Conservation (phyloP, 2,329 filamentous ascomycete genomes). For the Fusarium coffeatum region DNA sequence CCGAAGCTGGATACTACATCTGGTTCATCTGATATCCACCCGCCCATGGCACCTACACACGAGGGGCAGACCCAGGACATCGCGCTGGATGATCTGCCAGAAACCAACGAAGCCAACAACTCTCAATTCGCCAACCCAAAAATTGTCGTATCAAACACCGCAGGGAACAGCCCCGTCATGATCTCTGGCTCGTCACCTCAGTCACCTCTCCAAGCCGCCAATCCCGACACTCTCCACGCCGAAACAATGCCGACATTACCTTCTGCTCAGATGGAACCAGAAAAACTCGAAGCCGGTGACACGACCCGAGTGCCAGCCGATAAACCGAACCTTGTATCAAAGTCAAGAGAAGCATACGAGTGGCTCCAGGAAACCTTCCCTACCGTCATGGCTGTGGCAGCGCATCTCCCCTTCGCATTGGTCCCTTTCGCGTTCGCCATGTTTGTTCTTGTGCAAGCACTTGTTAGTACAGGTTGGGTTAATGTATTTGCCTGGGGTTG, state of each 20-base stretch:
- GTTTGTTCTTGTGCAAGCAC: conserved; percentile 78
- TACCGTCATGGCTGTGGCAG: conserved; percentile 72
- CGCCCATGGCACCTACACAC: neutral
- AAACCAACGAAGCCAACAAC: fast-evolving
- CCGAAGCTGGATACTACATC: neutral
- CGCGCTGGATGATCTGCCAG: neutral
- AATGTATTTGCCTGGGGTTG: conserved; percentile 78
- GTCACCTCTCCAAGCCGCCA: neutral
- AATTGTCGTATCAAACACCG: conserved; percentile 3
- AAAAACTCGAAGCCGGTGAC: neutral
- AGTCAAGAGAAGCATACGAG: conserved; percentile 57
- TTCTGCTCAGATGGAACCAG: conserved; percentile 1
- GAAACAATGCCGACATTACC: neutral
- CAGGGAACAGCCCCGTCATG: conserved; percentile 9
- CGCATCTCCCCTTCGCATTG: conserved; percentile 74
- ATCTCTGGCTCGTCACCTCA: conserved; percentile 11
- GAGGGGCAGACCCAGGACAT: neutral
- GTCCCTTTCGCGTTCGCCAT: conserved; percentile 79
- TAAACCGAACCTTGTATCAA: conserved; percentile 64
- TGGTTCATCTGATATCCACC: neutral
- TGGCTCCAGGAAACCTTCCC: conserved; percentile 79
- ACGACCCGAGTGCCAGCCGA: neutral
- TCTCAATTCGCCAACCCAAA: neutral
- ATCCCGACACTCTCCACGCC: neutral
- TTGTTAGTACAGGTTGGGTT: conserved; percentile 81